Evolutionary conservation across 768 basidiomycete genomes (phyloP), one percentile per base, ranked within the genome.

Genomic region (Mycena galericulata): DNA sequence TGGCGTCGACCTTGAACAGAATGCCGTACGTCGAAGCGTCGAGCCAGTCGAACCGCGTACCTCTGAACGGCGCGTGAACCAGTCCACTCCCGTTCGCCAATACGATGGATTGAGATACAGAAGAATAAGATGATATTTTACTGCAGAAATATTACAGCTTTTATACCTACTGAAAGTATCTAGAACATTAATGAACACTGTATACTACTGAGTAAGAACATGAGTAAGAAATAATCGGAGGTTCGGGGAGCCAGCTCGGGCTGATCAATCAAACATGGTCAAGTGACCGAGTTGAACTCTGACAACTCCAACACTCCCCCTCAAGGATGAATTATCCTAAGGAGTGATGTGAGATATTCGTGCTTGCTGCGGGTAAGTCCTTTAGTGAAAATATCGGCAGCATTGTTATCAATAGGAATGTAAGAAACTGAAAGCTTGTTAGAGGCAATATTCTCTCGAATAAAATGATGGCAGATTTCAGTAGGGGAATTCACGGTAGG

Each of bases 401-500:
- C 15, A 22, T 56, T 56, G 38, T 56, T n/a, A 40, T 32, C 54
- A 11, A 36, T 56, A 3, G 54, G 54, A 24, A 32, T 14, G 24
- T 56, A 56, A 4, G 54, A 56, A 18, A 56, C 54, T 56, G 54
- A 56, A 36, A 58, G 41, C 40, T 58, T 29, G 57, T 45, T 41
- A 29, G 29, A 58, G 40, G 43, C 29, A 36, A 61, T 49, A 6
- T 50, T 47, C 46, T 61, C 59, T 22, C 59, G 43, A 36, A 61
- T 50, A 24, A 61, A 61, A 50, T 61, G 46, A 34, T 61, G 26
- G 12, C 59, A 32, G 26, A 81, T 47, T 17, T 49, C 59, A 22
- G n/a, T n/a, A n/a, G n/a, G n/a, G n/a, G n/a, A n/a, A n/a, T n/a
- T n/a, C n/a, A n/a, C n/a, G n/a, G n/a, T n/a, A n/a, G n/a, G n/a